A percentile compares a stretch with the other conserved stretches of the same genome.
phyloP scores from a whole-genome alignment of 2,329 filamentous ascomycete genomes.

The Biscogniauxia sp. region DNA sequence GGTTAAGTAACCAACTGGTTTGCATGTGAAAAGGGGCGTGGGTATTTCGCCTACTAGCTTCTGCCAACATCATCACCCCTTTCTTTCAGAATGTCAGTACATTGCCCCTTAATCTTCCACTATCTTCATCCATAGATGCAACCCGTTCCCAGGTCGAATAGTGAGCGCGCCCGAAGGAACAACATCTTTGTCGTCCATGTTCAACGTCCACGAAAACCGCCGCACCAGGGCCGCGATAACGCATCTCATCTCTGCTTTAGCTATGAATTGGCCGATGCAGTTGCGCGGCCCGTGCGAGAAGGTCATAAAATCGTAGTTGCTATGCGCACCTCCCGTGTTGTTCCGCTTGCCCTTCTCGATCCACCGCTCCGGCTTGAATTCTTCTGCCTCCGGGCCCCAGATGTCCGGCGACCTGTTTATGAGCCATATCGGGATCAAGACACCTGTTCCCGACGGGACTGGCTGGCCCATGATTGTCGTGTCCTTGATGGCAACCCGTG shows the following conservation, averaged over 20 bases:
- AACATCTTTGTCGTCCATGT: constrained; percentile 59
- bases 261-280: constrained; percentile 71
- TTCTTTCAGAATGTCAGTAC: no score
- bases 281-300: constrained; percentile 70
- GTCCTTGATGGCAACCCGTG: constrained; percentile 56
- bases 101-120: neutral
- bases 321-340: constrained; percentile 63
- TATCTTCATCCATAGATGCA: constrained; percentile 44
- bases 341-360: constrained; percentile 46
- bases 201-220: constrained; percentile 55
- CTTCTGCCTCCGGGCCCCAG: constrained; percentile 65
- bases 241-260: constrained; percentile 71
- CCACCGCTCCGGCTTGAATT: constrained; percentile 71
- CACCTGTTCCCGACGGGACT: constrained; percentile 62
- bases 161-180: constrained; percentile 64
- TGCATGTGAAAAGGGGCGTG: no score
- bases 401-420: constrained; percentile 61
- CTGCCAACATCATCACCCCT: no score
- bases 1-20: no score
- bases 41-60: no score
- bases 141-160: constrained; percentile 62
- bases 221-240: constrained; percentile 66
- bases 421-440: constrained; percentile 58
- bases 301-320: constrained; percentile 66
- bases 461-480: constrained; percentile 56